phyloP scores from a whole-genome alignment of 495 filamentous ascomycete species.

The Friedmanniomyces endolithicus region DNA sequence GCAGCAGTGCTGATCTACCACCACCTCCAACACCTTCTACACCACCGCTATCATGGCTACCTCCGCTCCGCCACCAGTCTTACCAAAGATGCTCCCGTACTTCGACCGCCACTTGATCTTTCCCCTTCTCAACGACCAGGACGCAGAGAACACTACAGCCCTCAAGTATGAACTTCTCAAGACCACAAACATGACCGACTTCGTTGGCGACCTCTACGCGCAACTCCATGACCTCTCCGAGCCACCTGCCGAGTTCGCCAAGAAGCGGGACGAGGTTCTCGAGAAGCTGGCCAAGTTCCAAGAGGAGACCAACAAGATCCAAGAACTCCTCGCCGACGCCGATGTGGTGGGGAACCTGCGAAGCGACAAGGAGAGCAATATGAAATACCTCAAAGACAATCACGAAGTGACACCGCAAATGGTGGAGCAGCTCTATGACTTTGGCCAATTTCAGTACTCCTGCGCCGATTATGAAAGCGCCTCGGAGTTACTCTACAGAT shows the following conservation, averaged over 20 bases:
- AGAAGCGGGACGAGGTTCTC: conserved; percentile 80
- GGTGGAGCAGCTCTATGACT: conserved; percentile 88
- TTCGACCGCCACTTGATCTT: conserved; percentile 95
- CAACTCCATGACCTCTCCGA: conserved; percentile 70
- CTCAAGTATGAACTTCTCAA: conserved; percentile 87
- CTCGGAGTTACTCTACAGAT: conserved; percentile 82
- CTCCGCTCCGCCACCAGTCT: conserved; percentile 33
- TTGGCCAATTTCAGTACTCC: conserved; percentile 90
- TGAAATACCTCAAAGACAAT: conserved; percentile 88
- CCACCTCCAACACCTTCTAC: too few relatives aligned
- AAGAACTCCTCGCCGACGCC: conserved; percentile 67
- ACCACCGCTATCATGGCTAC: not conserved
- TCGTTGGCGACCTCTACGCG: conserved; percentile 76
- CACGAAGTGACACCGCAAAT: conserved; percentile 87
- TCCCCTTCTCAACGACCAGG: conserved; percentile 66
- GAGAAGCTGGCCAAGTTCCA: conserved; percentile 65
- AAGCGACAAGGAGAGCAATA: conserved; percentile 92
- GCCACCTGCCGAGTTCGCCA: conserved; percentile 69
- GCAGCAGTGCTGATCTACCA: too few relatives aligned
- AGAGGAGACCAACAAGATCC: conserved; percentile 74
- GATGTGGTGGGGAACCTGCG: conserved; percentile 78
- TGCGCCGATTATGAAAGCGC: conserved; percentile 85
- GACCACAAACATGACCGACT: conserved; percentile 96
- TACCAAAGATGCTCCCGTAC: conserved; percentile 78
- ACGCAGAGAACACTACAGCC: conserved; percentile 47